Evolutionary conservation across 306 rosid species (phyloP).

Genomic region (Lotus japonicus): DNA sequence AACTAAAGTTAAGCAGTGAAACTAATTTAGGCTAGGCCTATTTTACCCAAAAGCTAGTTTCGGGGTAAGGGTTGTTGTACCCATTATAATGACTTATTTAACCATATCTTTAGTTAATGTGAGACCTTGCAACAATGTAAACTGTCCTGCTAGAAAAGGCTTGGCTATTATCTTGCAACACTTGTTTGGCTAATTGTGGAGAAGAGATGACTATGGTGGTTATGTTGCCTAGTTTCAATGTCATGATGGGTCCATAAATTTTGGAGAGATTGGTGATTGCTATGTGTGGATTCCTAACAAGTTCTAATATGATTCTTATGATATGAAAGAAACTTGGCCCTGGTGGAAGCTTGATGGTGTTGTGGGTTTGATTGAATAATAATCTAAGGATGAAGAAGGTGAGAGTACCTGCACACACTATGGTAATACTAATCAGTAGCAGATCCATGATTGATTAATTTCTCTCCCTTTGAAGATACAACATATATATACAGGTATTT

Average conservation of each 20-base stretch:
- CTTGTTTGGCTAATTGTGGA: constrained; percentile 16
- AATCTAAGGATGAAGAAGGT: no score
- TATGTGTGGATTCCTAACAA: constrained; percentile 12
- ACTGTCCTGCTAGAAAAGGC: not conserved
- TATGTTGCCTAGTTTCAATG: not conserved
- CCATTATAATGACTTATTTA: no score
- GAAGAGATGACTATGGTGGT: constrained; percentile 20
- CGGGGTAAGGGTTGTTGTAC: no score
- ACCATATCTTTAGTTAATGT: no score
- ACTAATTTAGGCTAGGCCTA: no score
- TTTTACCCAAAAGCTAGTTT: no score
- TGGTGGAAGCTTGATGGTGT: no score
- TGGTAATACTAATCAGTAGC: not conserved
- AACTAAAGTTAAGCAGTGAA: no score
- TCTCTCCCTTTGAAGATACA: not conserved
- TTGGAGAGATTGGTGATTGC: not conserved
- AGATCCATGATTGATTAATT: not conserved
- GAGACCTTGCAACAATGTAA: no score
- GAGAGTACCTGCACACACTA: no score
- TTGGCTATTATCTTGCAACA: not conserved
- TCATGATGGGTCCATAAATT: constrained; percentile 19
- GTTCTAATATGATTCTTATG: constrained; percentile 9
- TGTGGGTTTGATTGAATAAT: no score
- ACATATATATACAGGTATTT: no score
- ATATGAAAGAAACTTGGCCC: constrained; percentile 17